Percentiles rank a stretch among this genome's conserved stretches.
phyloP scores from a whole-genome alignment of 768 basidiomycete species.

The Tricholoma matsutake region DNA sequence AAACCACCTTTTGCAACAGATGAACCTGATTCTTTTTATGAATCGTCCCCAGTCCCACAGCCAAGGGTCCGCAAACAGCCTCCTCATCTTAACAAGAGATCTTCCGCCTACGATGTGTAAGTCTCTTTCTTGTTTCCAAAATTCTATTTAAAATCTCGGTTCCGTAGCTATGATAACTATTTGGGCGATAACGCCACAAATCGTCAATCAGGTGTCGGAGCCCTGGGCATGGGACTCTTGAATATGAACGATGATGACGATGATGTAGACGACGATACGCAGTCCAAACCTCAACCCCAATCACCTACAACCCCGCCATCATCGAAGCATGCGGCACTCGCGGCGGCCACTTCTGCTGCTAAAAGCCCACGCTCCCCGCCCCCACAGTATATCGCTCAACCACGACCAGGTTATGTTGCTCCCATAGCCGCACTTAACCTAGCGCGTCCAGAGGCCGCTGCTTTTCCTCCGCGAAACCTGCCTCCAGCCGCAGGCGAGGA shows the following conservation, averaged over 20 bases:
- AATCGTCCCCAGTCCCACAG: conserved; percentile 39
- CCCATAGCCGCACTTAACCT: conserved; percentile 65
- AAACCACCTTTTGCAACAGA: conserved; percentile 68
- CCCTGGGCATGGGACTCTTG: conserved; percentile 48
- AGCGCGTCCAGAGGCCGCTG: conserved; percentile 43
- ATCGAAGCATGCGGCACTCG: conserved; percentile 37
- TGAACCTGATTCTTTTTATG: conserved; percentile 60
- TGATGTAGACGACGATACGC: conserved; percentile 30
- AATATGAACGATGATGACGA: conserved; percentile 45
- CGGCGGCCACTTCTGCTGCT: conserved; percentile 6
- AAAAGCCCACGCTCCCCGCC: conserved; percentile 24
- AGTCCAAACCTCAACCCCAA: conserved; percentile 11
- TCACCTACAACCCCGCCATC: conserved; percentile 12
- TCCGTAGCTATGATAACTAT: conserved; percentile 61
- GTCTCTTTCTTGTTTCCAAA: conserved; percentile 22
- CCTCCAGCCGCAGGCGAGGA: conserved; percentile 16
- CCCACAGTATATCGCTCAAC: conserved; percentile 54
- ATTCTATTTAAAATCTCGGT: conserved; percentile 7
- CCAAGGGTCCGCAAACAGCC: conserved; percentile 43
- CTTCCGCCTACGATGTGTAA: conserved; percentile 69
- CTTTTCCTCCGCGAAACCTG: conserved; percentile 31
- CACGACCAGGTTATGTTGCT: conserved; percentile 71
- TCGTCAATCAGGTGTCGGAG: conserved; percentile 53
- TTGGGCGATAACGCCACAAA: conserved; percentile 36
- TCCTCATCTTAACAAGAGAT: conserved; percentile 51